phyloP scores from a whole-genome alignment of 371 early-diverging fungal species.

The Nematocida minor region DNA sequence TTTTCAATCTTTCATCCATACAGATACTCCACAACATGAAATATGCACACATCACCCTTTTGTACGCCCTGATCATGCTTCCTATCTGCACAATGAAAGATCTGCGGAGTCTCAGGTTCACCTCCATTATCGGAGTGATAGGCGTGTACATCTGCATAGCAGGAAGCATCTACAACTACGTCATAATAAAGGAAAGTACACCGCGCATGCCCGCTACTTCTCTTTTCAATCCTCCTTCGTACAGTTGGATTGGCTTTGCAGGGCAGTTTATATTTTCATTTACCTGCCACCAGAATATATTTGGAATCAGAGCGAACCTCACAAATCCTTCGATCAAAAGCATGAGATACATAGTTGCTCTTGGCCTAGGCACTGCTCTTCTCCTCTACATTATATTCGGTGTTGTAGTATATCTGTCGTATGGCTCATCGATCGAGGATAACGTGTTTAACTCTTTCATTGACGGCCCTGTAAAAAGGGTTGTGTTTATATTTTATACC shows the following conservation, averaged over 20 bases:
- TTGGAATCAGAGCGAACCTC: constrained; percentile 58
- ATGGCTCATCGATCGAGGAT: constrained; percentile 74
- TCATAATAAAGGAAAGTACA: constrained; percentile 65
- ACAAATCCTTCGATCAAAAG: constrained; percentile 48
- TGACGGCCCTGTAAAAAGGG: constrained; percentile 54
- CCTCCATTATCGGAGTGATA: constrained; percentile 77
- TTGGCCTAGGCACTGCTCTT: constrained; percentile 72
- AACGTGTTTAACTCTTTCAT: constrained; percentile 72
- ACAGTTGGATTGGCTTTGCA: constrained; percentile 72
- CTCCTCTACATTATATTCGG: constrained; percentile 79
- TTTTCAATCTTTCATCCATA: constrained; percentile 33
- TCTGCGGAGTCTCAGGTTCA: constrained; percentile 85
- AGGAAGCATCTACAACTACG: constrained; percentile 73
- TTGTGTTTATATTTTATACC: constrained; percentile 78
- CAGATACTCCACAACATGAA: not conserved
- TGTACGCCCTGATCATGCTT: constrained; percentile 45
- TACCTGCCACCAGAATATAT: constrained; percentile 83
- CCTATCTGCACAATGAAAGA: constrained; percentile 67
- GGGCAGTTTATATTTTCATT: constrained; percentile 98
- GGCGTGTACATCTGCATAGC: constrained; percentile 79
- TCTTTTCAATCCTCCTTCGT: constrained; percentile 65
- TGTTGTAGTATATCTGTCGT: constrained; percentile 82
- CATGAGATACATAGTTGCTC: constrained; percentile 52
- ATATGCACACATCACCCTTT: not conserved
- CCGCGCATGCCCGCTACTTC: constrained; percentile 55